A percentile compares a stretch with the other conserved stretches of the same genome.
Evolutionary conservation across 768 basidiomycete species (phyloP).

Genomic region (Mycena galericulata): DNA sequence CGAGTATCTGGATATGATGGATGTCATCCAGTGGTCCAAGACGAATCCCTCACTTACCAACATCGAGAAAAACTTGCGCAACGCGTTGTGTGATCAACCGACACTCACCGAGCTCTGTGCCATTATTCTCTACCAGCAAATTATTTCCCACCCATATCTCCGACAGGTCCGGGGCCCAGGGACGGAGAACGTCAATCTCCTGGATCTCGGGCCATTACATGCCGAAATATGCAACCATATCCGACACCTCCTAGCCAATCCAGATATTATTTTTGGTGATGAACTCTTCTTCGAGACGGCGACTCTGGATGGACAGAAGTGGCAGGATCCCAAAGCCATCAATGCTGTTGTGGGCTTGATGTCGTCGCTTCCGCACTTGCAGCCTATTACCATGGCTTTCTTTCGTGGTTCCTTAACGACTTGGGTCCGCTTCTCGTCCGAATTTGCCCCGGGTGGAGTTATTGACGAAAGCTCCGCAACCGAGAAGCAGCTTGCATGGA

Average conservation of each 20-base stretch:
- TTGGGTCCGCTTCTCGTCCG: conserved; percentile 42
- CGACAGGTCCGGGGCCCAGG: conserved; percentile 15
- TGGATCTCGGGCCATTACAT: conserved; percentile 16
- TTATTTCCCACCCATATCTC: conserved; percentile 38
- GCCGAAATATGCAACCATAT: background rate
- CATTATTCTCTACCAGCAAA: conserved; percentile 24
- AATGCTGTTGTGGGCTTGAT: conserved; percentile 1
- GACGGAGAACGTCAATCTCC: conserved; percentile 5
- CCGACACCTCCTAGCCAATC: background rate
- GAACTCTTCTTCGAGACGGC: background rate
- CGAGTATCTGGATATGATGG: conserved; percentile 25
- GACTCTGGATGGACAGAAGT: conserved; percentile 7
- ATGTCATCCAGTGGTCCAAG: conserved; percentile 35
- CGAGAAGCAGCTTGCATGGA: conserved; percentile 38
- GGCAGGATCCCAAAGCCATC: background rate
- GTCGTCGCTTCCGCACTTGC: conserved; percentile 13
- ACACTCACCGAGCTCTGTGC: conserved; percentile 35
- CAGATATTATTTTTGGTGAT: background rate
- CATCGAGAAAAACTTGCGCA: conserved; percentile 38
- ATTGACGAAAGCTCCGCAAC: conserved; percentile 39
- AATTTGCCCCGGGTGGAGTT: too few relatives aligned
- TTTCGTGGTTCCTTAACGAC: conserved; percentile 33
- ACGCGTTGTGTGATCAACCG: conserved; percentile 29
- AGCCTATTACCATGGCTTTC: conserved; percentile 8
- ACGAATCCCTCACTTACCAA: conserved; percentile 30